Evolutionary conservation across 176 grass and related monocot species (phyloP).

Genomic region (Aegilops speltoides): DNA sequence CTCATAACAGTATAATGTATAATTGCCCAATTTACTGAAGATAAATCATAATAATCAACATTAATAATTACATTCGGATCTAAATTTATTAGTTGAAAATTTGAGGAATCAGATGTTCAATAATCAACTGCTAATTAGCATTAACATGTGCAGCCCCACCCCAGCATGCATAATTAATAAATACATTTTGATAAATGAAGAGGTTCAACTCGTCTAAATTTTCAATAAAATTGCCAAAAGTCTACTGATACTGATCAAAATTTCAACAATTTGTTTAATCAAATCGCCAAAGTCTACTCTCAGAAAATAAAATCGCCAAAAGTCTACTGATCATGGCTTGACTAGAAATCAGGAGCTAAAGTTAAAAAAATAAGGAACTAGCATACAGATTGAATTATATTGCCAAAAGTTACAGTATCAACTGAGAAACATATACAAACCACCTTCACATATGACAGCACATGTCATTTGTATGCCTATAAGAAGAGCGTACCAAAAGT

Average conservation of each 20-base stretch:
- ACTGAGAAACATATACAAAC: not conserved
- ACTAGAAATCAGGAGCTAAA: not conserved
- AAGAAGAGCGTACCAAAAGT: slow-evolving; percentile 1
- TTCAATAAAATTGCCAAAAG: not conserved
- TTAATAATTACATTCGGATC: not conserved
- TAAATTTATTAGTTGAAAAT: slow-evolving; percentile 19
- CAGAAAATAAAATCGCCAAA: not conserved
- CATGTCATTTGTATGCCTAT: not conserved
- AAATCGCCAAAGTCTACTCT: not conserved
- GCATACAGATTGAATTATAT: not conserved
- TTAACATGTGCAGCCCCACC: slow-evolving; percentile 12
- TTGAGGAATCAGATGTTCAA: not conserved
- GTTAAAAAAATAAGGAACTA: not conserved
- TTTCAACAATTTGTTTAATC: not conserved
- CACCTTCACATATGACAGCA: not conserved
- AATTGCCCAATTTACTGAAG: not conserved
- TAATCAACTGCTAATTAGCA: not conserved
- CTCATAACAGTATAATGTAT: not conserved
- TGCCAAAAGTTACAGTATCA: not conserved
- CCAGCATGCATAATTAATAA: slow-evolving; percentile 3
- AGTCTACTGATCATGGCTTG: not conserved
- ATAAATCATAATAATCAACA: slow-evolving; percentile 5
- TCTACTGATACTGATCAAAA: not conserved
- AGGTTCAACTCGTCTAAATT: slow-evolving; percentile 1
- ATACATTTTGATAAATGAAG: not conserved